Evolutionary conservation across 2,329 filamentous ascomycete genomes (phyloP), one percentile per base, ranked within the genome.

Genomic region (Calonectria hawksworthii): DNA sequence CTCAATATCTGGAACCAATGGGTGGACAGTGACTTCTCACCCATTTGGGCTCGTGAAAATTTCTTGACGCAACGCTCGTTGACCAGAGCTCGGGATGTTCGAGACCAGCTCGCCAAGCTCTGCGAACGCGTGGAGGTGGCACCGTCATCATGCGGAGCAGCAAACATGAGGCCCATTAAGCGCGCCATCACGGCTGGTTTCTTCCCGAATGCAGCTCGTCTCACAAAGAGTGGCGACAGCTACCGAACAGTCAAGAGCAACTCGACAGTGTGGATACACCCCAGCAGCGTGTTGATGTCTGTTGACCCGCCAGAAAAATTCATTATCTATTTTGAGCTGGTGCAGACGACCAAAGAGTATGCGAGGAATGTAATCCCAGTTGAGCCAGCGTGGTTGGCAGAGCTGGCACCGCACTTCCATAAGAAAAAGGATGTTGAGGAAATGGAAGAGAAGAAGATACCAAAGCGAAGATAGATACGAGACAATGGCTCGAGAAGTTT

Each of bases 1-100:
- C 91, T 99, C 63, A 98, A 98, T 82, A 94, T 99, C 80, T 99
- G 94, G 93, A 96, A 97, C 80, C 95, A 98, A 84, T 99, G 96
- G 94, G 95, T 96, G 1, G 96, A 99, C 83, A 93, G 92, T 64
- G 96, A 98, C 85, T 99, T 95, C 86, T 95, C 92, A 66, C 93
- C 92, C 68, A 92, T 98, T 59, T 99, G 96, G 96, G 89, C 95
- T 0, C 93, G 93, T 64, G 96, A 99, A 86, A 98, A 99, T 84
- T 99, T 98, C 84, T 84, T 99, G 13, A 96, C 99, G 83, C 95
- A 98, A 83, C 92, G 96, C 21, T 94, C 93, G n/a, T 89, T 99
- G 4, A 97, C 94, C 0, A 92, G 97, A 1, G 96, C 96, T 0
- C 92, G 96, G 36, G 96, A 99, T 80, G 95, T 99, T 2, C 93